Conservation (phyloP, 345 rosid genomes). For the Camelina neglecta region DNA sequence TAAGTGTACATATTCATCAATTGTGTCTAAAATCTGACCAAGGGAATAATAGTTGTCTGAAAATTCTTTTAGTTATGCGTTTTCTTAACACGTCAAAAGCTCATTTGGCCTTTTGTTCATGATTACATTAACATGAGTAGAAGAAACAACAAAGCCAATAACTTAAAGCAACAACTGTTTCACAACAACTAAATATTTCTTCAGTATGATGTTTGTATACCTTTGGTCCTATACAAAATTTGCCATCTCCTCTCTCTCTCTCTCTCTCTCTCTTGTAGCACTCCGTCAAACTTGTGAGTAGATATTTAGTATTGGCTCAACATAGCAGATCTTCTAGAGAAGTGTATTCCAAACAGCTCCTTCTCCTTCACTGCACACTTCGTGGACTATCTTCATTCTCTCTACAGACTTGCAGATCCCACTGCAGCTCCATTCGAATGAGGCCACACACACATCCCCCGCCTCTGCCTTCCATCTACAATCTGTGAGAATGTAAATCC, state of each 20-base stretch:
- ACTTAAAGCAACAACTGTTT: background rate
- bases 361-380: conserved; percentile 89
- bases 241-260: conserved; percentile 2
- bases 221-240: conserved; percentile 34
- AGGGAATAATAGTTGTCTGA: conserved; percentile 8
- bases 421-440: conserved; percentile 98
- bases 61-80: conserved; percentile 23
- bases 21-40: conserved; percentile 35
- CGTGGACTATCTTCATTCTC: conserved; percentile 80
- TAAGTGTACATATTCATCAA: conserved; percentile 35
- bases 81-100: background rate
- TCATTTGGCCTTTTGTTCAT: background rate
- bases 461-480: conserved; percentile 99
- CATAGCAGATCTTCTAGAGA: conserved; percentile 37
- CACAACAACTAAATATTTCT: conserved; percentile 8
- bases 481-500: conserved; percentile 49
- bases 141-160: background rate
- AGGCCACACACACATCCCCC: conserved; percentile 82
- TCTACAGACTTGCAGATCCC: conserved; percentile 97
- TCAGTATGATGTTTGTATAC: conserved; percentile 31
- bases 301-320: background rate
- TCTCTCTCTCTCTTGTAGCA: background rate
- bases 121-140: background rate
- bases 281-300: background rate
- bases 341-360: conserved; percentile 82